A percentile compares a stretch with the other conserved stretches of the same genome.
Conservation (phyloP, 176 grass and related monocot species). For the Eremochloa ophiuroides region DNA sequence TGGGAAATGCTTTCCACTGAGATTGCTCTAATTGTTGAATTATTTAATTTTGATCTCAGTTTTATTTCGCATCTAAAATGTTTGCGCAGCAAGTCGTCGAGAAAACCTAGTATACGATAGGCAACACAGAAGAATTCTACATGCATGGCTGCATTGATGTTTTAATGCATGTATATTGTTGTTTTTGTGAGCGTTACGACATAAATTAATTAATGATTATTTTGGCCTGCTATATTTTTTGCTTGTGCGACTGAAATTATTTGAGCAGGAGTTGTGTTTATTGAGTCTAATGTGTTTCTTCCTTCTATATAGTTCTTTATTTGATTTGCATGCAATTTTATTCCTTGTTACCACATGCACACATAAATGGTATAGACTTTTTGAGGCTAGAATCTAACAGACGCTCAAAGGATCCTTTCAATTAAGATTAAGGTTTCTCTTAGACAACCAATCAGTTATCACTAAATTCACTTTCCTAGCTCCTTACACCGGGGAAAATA, state of each 20-base stretch:
- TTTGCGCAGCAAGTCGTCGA: neutral
- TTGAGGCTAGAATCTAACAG: neutral
- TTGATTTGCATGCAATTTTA: constrained; percentile 28
- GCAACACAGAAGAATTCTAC: neutral
- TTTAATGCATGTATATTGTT: neutral
- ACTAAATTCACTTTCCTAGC: neutral
- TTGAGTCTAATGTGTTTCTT: constrained; percentile 4
- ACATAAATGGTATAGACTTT: neutral
- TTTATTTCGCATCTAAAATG: constrained; percentile 21
- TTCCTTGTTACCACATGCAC: constrained; percentile 17
- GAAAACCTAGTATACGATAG: constrained; percentile 8
- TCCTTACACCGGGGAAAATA: neutral
- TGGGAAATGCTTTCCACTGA: neutral
- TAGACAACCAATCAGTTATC: neutral
- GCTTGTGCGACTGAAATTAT: constrained; percentile 2
- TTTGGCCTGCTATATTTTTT: neutral
- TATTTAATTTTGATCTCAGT: constrained; percentile 7
- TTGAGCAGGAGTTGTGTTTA: neutral
- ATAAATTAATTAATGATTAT: constrained; percentile 31
- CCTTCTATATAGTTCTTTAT: constrained; percentile 9
- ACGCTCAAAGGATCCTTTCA: neutral
- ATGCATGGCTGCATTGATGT: constrained; percentile 34
- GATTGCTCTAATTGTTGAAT: constrained; percentile 5
- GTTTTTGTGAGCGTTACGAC: neutral
- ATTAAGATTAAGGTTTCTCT: neutral